Percentiles rank a stretch among this genome's conserved stretches.
Conservation (phyloP, 2,329 filamentous ascomycete species). For the Teratosphaeria nubilosa region DNA sequence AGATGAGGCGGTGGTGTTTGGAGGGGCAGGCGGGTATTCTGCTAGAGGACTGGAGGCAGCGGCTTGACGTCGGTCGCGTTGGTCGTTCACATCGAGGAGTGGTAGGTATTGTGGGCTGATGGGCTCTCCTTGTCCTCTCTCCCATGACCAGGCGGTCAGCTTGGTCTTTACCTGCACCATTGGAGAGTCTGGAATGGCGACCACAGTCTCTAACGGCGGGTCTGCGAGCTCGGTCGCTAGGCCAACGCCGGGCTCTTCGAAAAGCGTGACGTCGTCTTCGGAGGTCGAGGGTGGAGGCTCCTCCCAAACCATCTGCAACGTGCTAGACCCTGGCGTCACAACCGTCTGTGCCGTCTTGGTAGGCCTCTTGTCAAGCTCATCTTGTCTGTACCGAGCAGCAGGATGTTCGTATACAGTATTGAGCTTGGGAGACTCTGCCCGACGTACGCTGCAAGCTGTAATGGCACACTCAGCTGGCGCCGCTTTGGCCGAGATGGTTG, state of each 20-base stretch:
- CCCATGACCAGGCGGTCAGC: slow-evolving; percentile 18
- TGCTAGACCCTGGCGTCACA: slow-evolving; percentile 10
- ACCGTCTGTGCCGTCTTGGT: slow-evolving; percentile 16
- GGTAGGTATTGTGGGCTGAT: slow-evolving; percentile 7
- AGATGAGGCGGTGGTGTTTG: slow-evolving; percentile 17
- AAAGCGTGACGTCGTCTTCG: slow-evolving; percentile 5
- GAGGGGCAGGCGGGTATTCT: slow-evolving; percentile 13
- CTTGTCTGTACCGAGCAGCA: background rate
- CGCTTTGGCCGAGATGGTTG: slow-evolving; percentile 3
- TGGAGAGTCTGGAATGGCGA: background rate
- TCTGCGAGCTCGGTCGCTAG: background rate
- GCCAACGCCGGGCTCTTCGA: background rate
- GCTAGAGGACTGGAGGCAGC: background rate
- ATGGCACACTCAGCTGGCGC: slow-evolving; percentile 7
- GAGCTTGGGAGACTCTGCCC: slow-evolving; percentile 9
- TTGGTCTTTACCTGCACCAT: slow-evolving; percentile 16
- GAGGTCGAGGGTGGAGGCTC: slow-evolving; percentile 9
- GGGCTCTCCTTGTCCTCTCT: slow-evolving; percentile 7
- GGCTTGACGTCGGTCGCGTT: background rate
- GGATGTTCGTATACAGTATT: slow-evolving; percentile 12
- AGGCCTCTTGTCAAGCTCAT: background rate
- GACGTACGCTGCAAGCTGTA: slow-evolving; percentile 13
- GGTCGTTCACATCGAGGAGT: slow-evolving; percentile 7
- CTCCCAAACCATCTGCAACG: slow-evolving; percentile 17
- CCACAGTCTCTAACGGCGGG: background rate